These are phyloP conservation scores for Linum lewisii DNA, from an alignment of 345 rosid genomes.

Conservation along the genomic window DNA sequence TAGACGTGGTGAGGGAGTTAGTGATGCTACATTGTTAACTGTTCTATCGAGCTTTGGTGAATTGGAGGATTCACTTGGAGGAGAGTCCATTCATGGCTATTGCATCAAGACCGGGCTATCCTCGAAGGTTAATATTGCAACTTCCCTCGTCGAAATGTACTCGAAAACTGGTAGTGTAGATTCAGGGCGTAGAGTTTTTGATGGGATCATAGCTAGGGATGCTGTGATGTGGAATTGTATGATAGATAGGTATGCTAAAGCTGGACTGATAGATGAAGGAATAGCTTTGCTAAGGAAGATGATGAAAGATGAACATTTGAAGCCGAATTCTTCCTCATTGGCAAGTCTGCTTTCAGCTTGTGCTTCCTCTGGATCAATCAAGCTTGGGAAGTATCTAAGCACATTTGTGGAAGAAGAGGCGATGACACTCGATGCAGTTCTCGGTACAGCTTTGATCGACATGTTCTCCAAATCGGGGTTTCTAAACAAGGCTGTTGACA, in stretches of 20 bases:
- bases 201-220: conserved; percentile 34
- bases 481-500: conserved; percentile 34
- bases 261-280: conserved; percentile 39
- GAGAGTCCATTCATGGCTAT: conserved; percentile 34
- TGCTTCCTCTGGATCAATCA: conserved; percentile 32
- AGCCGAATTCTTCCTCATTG: conserved; percentile 44
- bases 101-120: conserved; percentile 39
- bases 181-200: conserved; percentile 38
- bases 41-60: conserved; percentile 32
- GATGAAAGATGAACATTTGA: conserved; percentile 39
- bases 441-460: conserved; percentile 54
- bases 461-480: conserved; percentile 56
- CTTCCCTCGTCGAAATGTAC: conserved; percentile 48
- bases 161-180: conserved; percentile 29
- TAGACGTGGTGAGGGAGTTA: conserved; percentile 18
- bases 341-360: conserved; percentile 50
- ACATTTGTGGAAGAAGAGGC: conserved; percentile 31
- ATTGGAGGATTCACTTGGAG: conserved; percentile 27
- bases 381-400: conserved; percentile 25
- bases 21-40: conserved; percentile 33
- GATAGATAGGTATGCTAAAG: conserved; percentile 48
- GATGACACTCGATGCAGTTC: conserved; percentile 34
- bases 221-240: conserved; percentile 56
- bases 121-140: conserved; percentile 29
- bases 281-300: conserved; percentile 39